Evolutionary conservation across 1,284 basidiomycete species (phyloP), one percentile per base, ranked within the genome.

Genomic region (Boletellus deceptivus): DNA sequence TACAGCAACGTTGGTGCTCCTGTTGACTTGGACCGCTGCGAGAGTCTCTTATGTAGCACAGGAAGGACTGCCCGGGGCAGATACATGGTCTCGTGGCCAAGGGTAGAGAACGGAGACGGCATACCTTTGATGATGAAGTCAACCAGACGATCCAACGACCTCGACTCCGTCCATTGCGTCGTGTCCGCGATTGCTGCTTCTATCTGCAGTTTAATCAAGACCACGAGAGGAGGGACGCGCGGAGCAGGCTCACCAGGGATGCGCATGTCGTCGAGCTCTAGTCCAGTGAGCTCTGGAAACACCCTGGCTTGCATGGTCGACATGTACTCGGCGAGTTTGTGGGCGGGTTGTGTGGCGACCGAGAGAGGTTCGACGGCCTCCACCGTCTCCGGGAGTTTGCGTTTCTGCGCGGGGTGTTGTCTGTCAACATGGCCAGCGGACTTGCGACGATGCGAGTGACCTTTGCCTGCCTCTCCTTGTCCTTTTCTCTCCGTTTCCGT

Each of bases 1-100:
- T 89, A 88, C 6, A 93, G 68, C 39, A 92, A 72, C 1, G 89
- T 91, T 2, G 91, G 91, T 36, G 90, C 78, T 18, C 89, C 91
- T 53, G 79, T 79, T 40, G 76, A 71, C 63, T 89, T 91, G 43
- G 90, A 83, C 59, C 74, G 76, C 67, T 91, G 88, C 22, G 74
- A 75, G 20, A 93, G 74, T 48, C 89, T 83, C 49, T 77, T 79
- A 59, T 79, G 82, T 18, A 91, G 74, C 49, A 73, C 75, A 48
- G 90, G 91, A 42, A 87, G 70, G 55, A 76, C 90, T 91, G 61
- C 3, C 50, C 10, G 34, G 10, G 25, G 33, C 31, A 49, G 16
- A 35, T 29, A 20, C 27, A 46, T 49, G 42, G 22, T 22, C 48
- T 42, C 9, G 40, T 9, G 18, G n/a, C 3, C 14, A 9, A 42